Percentiles rank a stretch among this genome's conserved stretches.
phyloP scores from a whole-genome alignment of 306 rosid species.

The Dryas octopetala region DNA sequence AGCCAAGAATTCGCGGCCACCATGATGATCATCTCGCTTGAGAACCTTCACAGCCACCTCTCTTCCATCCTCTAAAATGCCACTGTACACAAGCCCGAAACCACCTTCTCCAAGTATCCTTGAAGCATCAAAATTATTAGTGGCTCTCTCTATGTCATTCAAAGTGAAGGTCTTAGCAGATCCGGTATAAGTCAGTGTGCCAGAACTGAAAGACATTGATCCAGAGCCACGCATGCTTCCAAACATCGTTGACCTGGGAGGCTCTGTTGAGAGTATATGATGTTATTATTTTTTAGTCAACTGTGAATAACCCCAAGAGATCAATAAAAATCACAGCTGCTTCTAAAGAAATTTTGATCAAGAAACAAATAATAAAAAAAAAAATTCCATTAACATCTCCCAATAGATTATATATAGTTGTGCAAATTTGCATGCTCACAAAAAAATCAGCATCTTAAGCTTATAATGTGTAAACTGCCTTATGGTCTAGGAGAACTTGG shows the following conservation, averaged over 20 bases:
- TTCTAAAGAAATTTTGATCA: not conserved
- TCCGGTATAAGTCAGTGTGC: constrained; percentile 60
- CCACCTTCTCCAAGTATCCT: constrained; percentile 99
- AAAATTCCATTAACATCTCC: constrained; percentile 3
- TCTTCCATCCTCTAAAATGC: constrained; percentile 75
- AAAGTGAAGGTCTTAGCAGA: constrained; percentile 71
- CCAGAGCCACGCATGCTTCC: constrained; percentile 50
- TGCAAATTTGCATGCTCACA: not conserved
- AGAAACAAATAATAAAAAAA: not conserved
- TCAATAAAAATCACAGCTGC: not conserved
- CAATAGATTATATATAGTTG: not conserved
- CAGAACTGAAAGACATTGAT: constrained; percentile 50
- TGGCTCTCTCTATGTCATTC: constrained; percentile 75
- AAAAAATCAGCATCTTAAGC: not conserved
- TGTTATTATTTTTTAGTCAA: not conserved
- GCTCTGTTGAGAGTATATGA: constrained; percentile 36
- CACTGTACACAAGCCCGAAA: constrained; percentile 85
- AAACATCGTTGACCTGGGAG: constrained; percentile 28
- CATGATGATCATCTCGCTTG: constrained; percentile 80
- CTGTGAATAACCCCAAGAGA: not conserved
- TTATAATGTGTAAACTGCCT: not conserved
- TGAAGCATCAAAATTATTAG: constrained; percentile 69
- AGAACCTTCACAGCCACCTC: constrained; percentile 91
- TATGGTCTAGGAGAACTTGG: not conserved
- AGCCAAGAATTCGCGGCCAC: constrained; percentile 91